Conservation (phyloP, 352 stramenopile species). For the Achlya hypogyna region DNA sequence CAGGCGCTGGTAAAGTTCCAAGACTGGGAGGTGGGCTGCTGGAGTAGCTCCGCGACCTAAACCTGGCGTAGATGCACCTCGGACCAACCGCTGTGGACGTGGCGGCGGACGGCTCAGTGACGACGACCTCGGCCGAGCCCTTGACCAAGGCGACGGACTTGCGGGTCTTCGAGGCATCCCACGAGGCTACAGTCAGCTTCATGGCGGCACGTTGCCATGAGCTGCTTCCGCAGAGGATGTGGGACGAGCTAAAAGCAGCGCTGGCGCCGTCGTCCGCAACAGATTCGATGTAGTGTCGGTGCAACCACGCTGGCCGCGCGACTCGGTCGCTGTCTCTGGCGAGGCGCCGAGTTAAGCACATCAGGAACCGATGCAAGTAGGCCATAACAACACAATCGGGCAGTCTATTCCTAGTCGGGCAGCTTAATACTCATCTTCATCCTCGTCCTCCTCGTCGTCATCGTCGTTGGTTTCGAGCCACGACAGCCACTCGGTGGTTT, state of each 20-base stretch:
- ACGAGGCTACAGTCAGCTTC: not conserved
- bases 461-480: constrained; percentile 74
- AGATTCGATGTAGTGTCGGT: no score
- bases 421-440: constrained; percentile 40
- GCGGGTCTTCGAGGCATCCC: not conserved
- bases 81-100: no score
- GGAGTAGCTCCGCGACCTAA: no score
- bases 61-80: no score
- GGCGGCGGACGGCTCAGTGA: not conserved
- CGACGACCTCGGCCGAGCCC: not conserved
- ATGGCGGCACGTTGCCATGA: not conserved
- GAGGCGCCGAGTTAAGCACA: no score
- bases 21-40: constrained; percentile 39
- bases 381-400: not conserved
- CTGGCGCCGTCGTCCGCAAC: no score
- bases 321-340: no score
- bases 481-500: constrained; percentile 71
- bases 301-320: no score
- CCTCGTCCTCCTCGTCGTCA: constrained; percentile 58
- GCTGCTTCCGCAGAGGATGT: not conserved
- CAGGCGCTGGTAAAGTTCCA: constrained; percentile 56
- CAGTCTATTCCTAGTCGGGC: constrained; percentile 12
- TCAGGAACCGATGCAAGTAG: no score
- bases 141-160: constrained; percentile 3
- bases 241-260: not conserved